Conservation (phyloP, 352 stramenopile species). For the Phytophthora sojae region DNA sequence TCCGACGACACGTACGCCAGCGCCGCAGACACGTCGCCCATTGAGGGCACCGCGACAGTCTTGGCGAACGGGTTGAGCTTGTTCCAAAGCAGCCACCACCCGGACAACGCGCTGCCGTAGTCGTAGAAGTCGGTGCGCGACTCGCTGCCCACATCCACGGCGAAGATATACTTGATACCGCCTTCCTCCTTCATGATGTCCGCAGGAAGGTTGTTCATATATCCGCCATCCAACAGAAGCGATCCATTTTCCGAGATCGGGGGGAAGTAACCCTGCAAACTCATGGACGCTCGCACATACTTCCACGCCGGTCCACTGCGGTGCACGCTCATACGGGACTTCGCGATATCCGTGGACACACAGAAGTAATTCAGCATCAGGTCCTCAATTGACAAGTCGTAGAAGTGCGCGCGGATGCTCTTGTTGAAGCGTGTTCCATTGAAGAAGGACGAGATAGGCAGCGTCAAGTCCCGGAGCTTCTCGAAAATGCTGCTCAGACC, state of each 20-base stretch:
- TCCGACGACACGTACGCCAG: slow-evolving; percentile 92
- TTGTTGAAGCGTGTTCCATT: slow-evolving; percentile 86
- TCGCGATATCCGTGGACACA: slow-evolving; percentile 93
- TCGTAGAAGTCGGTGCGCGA: slow-evolving; percentile 76
- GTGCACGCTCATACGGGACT: slow-evolving; percentile 88
- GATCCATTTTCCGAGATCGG: slow-evolving; percentile 90
- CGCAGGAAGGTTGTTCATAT: slow-evolving; percentile 94
- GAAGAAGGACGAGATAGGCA: slow-evolving; percentile 92
- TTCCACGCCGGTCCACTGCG: slow-evolving; percentile 89
- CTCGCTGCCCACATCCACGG: slow-evolving; percentile 90
- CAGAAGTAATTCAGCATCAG: slow-evolving; percentile 94
- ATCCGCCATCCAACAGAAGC: slow-evolving; percentile 91
- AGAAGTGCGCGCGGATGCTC: slow-evolving; percentile 77
- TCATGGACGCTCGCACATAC: slow-evolving; percentile 93
- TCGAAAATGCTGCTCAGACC: slow-evolving; percentile 77
- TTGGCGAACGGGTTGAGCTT: slow-evolving; percentile 91
- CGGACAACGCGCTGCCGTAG: slow-evolving; percentile 84
- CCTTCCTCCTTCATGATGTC: slow-evolving; percentile 93
- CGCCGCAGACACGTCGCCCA: slow-evolving; percentile 92
- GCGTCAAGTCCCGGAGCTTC: slow-evolving; percentile 86
- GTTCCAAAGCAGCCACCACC: slow-evolving; percentile 93
- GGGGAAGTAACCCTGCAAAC: slow-evolving; percentile 91
- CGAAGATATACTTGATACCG: slow-evolving; percentile 91
- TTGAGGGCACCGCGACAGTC: slow-evolving; percentile 90
- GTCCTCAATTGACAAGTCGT: slow-evolving; percentile 87